Evolutionary conservation across 169 alveolate species (phyloP).

Genomic region (Plasmodium gallinaceum): DNA sequence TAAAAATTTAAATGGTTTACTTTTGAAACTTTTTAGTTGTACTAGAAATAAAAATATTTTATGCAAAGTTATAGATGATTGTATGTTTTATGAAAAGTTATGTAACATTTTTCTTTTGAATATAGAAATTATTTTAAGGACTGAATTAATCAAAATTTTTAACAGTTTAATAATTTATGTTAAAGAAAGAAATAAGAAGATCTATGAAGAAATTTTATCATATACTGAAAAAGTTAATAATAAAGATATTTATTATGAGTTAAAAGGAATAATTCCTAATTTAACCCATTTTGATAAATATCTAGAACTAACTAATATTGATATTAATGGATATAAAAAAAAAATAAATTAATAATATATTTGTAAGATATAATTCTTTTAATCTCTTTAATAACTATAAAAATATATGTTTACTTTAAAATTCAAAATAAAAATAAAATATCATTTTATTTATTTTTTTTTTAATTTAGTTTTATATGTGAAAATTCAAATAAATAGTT

Average conservation of each 20-base stretch:
- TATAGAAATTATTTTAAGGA: slow-evolving; percentile 34
- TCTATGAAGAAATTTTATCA: slow-evolving; percentile 33
- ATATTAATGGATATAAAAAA: too few relatives aligned
- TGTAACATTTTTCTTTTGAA: slow-evolving; percentile 17
- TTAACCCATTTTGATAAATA: slow-evolving; percentile 39
- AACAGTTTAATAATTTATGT: slow-evolving; percentile 25
- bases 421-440: too few relatives aligned
- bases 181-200: slow-evolving; percentile 17
- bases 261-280: slow-evolving; percentile 32
- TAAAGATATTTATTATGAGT: slow-evolving; percentile 18
- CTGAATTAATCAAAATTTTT: slow-evolving; percentile 37
- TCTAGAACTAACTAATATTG: slow-evolving; percentile 21
- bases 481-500: too few relatives aligned
- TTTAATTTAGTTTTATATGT: not conserved
- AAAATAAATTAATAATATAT: too few relatives aligned
- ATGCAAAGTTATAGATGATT: slow-evolving; percentile 3
- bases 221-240: slow-evolving; percentile 6
- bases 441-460: too few relatives aligned
- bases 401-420: too few relatives aligned
- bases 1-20: not conserved
- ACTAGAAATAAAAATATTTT: slow-evolving; percentile 11
- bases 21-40: slow-evolving; percentile 5
- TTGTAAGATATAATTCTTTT: too few relatives aligned
- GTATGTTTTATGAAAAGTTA: slow-evolving; percentile 24
- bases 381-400: too few relatives aligned